Percentiles rank a stretch among this genome's conserved stretches.
phyloP scores from a whole-genome alignment of 495 filamentous ascomycete species.

The Daldinia bambusicola region DNA sequence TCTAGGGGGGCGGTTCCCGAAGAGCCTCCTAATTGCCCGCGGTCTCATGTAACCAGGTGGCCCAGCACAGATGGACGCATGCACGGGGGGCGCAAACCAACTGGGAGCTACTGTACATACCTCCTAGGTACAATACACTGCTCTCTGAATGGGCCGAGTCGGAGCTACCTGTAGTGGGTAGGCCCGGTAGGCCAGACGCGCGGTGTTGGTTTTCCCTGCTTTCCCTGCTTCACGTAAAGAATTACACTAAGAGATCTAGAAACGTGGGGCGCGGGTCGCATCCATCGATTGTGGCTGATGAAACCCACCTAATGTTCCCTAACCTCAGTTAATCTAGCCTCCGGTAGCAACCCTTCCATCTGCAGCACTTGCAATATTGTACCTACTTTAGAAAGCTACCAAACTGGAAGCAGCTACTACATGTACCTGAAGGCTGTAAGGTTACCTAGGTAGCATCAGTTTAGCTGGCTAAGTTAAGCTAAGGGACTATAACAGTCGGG shows the following conservation, averaged over 20 bases:
- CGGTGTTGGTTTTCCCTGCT: not conserved
- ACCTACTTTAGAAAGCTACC: no score
- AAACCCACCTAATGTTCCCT: constrained; percentile 1
- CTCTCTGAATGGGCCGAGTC: constrained; percentile 24
- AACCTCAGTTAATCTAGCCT: constrained; percentile 4
- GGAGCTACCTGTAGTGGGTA: no score
- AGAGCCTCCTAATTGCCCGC: constrained; percentile 29
- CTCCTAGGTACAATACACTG: no score
- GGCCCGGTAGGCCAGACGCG: no score
- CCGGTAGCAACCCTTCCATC: not conserved
- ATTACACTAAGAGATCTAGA: constrained; percentile 8
- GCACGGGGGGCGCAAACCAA: constrained; percentile 8
- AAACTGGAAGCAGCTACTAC: no score
- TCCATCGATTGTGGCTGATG: constrained; percentile 12
- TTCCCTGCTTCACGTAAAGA: constrained; percentile 1
- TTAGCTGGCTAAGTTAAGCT: no score
- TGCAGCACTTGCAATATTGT: no score
- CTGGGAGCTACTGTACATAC: constrained; percentile 12
- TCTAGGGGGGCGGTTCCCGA: constrained; percentile 21
- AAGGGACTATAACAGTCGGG: no score
- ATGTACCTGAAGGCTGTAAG: no score
- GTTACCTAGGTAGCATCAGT: no score
- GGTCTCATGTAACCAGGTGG: constrained; percentile 27
- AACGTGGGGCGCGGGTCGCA: constrained; percentile 26
- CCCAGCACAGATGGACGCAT: not conserved